Percentiles rank a stretch among this genome's conserved stretches.
These are phyloP conservation scores for Claviceps sp. DNA, from an alignment of 2,329 filamentous ascomycete species.

Conservation along the genomic window DNA sequence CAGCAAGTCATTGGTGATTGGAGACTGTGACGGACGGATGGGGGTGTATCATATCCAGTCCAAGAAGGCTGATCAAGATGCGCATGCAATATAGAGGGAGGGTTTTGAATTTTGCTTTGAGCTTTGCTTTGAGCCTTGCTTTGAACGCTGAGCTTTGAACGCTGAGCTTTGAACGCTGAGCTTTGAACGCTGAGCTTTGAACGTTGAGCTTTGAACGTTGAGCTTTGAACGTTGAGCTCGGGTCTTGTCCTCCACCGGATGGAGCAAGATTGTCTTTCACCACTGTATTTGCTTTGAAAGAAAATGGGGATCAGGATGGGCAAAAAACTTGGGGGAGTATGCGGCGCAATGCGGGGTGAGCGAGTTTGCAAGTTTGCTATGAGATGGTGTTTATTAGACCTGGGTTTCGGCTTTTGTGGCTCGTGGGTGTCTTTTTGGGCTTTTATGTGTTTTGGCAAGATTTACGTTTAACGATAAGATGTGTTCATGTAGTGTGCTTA, in stretches of 20 bases:
- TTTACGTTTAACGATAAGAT: too few species aligned
- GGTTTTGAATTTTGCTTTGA: background rate
- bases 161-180: background rate
- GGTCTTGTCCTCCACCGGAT: too few species aligned
- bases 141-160: background rate
- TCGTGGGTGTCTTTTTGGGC: too few species aligned
- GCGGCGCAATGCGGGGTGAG: background rate
- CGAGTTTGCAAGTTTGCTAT: background rate
- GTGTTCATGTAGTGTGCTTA: too few species aligned
- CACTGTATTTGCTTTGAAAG: too few species aligned
- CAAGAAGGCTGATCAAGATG: conserved; percentile 5
- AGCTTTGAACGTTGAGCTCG: too few species aligned
- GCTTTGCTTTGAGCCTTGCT: background rate
- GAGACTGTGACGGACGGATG: conserved; percentile 20
- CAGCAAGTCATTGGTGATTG: conserved; percentile 22
- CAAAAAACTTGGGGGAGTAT: background rate
- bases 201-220: background rate
- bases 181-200: background rate
- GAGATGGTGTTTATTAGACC: background rate
- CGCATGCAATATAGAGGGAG: background rate
- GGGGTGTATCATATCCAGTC: conserved; percentile 23
- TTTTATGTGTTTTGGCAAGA: too few species aligned
- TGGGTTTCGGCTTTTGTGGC: background rate
- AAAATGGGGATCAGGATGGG: too few species aligned
- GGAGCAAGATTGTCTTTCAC: background rate